phyloP scores from a whole-genome alignment of 495 filamentous ascomycete species.

The Neurospora hispaniola region DNA sequence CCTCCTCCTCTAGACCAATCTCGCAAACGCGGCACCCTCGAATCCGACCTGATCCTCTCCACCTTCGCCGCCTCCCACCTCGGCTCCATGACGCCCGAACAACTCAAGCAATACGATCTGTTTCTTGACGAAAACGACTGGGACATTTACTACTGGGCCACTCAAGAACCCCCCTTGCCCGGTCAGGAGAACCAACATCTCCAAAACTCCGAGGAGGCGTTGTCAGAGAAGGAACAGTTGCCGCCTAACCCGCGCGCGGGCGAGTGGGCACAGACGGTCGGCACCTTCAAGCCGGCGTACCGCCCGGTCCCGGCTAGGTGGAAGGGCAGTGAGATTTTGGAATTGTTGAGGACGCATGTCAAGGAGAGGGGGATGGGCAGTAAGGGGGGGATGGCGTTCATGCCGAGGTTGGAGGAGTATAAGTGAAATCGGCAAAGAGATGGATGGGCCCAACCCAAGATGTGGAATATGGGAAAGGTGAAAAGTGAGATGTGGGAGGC shows the following conservation, averaged over 20 bases:
- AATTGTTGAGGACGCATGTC: conserved; percentile 72
- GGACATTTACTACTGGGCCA: conserved; percentile 99
- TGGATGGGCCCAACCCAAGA: no score
- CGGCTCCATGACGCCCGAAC: conserved; percentile 53
- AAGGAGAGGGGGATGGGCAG: conserved; percentile 18
- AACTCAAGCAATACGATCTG: conserved; percentile 75
- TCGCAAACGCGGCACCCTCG: conserved; percentile 91
- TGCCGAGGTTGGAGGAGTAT: conserved; percentile 28
- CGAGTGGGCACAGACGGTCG: conserved; percentile 95
- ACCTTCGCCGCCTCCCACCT: conserved; percentile 85
- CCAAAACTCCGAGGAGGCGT: neutral
- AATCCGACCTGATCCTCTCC: conserved; percentile 88
- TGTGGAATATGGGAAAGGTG: neutral
- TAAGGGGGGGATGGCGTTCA: conserved; percentile 38
- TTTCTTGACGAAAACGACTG: conserved; percentile 99
- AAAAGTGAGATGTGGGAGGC: neutral
- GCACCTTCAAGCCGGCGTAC: conserved; percentile 89
- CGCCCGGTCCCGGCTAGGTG: conserved; percentile 78
- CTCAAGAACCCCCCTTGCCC: conserved; percentile 60
- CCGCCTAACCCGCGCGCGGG: conserved; percentile 33
- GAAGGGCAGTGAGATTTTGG: conserved; percentile 69
- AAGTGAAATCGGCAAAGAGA: neutral
- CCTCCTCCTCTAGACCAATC: conserved; percentile 55
- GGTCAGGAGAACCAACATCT: conserved; percentile 4
- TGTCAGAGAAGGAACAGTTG: neutral